phyloP scores from a whole-genome alignment of 805 yeast genomes.

The Spathaspora boniae region DNA sequence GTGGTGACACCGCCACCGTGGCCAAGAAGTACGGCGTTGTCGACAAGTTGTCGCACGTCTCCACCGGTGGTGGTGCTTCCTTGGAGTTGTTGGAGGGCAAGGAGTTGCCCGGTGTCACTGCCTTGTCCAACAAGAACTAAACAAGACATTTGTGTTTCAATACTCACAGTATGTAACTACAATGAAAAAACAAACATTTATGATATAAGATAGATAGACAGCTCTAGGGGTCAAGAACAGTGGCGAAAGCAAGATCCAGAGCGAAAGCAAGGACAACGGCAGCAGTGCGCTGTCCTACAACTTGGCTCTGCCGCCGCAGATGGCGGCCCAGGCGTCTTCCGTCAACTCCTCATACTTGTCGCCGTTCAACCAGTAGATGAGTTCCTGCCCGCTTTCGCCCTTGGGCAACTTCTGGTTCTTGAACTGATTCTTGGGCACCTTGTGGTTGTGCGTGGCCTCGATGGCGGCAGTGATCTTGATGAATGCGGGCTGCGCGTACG shows the following conservation, averaged over 20 bases:
- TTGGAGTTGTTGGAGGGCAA: conserved; percentile 98
- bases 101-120: conserved; percentile 95
- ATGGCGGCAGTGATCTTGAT: conserved; percentile 63
- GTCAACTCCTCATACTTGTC: conserved; percentile 57
- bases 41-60: conserved; percentile 95
- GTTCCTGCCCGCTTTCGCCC: conserved; percentile 58
- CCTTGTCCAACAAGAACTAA: conserved; percentile 68
- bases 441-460: conserved; percentile 74
- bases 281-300: conserved; percentile 17
- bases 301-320: conserved; percentile 37
- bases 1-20: conserved; percentile 99
- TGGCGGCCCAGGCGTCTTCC: conserved; percentile 50
- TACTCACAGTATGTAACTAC: neutral
- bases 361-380: conserved; percentile 66
- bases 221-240: too few relatives aligned
- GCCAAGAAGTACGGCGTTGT: conserved; percentile 98
- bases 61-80: conserved; percentile 99
- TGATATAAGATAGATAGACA: too few relatives aligned
- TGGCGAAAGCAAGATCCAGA: neutral
- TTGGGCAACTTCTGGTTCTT: conserved; percentile 67
- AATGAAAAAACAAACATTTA: too few relatives aligned
- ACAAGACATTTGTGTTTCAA: neutral
- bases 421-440: conserved; percentile 66
- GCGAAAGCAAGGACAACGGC: neutral
- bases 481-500: conserved; percentile 83